phyloP scores from a whole-genome alignment of 2,329 filamentous ascomycete species.

The Dactylonectria macrodidyma region DNA sequence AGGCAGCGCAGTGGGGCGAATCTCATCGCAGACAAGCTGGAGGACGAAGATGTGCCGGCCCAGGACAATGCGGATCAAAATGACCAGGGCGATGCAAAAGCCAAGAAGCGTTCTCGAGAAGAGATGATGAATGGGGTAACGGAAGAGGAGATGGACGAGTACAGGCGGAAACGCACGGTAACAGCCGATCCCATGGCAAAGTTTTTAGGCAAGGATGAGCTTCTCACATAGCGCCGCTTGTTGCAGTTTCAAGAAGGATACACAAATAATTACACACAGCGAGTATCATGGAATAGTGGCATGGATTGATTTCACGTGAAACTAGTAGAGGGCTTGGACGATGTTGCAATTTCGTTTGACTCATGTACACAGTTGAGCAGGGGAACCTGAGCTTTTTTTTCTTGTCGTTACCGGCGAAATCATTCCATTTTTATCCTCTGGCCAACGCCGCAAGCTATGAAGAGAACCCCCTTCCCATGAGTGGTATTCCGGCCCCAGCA shows the following conservation, averaged over 20 bases:
- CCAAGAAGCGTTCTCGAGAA: slow-evolving; percentile 81
- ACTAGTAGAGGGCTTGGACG: slow-evolving; percentile 27
- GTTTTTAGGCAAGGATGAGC: slow-evolving; percentile 80
- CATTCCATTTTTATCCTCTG: slow-evolving; percentile 64
- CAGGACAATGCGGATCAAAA: slow-evolving; percentile 49
- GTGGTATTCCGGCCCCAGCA: slow-evolving; percentile 54
- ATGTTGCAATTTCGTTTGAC: slow-evolving; percentile 40
- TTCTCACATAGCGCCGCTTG: slow-evolving; percentile 41
- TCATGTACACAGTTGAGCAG: slow-evolving; percentile 46
- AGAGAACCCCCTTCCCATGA: slow-evolving; percentile 58
- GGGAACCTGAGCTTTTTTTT: slow-evolving; percentile 36
- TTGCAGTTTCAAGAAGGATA: background rate
- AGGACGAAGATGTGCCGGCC: slow-evolving; percentile 46
- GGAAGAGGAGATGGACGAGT: slow-evolving; percentile 89
- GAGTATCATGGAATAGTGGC: background rate
- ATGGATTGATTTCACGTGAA: slow-evolving; percentile 30
- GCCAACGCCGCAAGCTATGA: slow-evolving; percentile 68
- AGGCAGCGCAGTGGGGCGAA: slow-evolving; percentile 65
- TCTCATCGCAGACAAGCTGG: slow-evolving; percentile 52
- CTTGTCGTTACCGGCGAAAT: slow-evolving; percentile 53
- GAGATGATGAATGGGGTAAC: slow-evolving; percentile 85
- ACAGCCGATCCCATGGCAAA: slow-evolving; percentile 91
- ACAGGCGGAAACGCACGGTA: slow-evolving; percentile 80
- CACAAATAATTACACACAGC: background rate
- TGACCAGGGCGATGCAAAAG: slow-evolving; percentile 50